A percentile compares a stretch with the other conserved stretches of the same genome.
Evolutionary conservation across 148 eudicot species (phyloP).

Genomic region (Camellia sinensis): DNA sequence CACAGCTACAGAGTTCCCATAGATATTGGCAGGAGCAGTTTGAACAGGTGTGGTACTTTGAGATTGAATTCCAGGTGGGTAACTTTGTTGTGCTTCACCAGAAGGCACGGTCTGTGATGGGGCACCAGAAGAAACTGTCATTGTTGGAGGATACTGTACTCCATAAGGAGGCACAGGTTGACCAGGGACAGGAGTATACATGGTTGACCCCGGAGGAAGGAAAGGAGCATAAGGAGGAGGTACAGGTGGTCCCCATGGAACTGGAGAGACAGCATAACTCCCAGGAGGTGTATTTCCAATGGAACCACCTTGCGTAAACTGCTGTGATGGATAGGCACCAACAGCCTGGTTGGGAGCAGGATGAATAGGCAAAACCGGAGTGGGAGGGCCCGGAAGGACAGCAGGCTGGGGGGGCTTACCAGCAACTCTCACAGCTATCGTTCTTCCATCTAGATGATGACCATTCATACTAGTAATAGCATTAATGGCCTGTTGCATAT

Average conservation of each 20-base stretch:
- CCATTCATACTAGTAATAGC: constrained; percentile 87
- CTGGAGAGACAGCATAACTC: constrained; percentile 47
- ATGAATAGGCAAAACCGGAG: constrained; percentile 44
- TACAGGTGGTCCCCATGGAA: constrained; percentile 77
- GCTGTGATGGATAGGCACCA: constrained; percentile 72
- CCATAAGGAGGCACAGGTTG: constrained; percentile 61
- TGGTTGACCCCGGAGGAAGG: constrained; percentile 45
- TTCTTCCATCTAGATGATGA: constrained; percentile 60
- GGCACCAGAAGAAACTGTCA: constrained; percentile 34
- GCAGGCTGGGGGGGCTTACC: constrained; percentile 84
- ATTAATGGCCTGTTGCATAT: constrained; percentile 61
- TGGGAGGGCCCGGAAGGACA: constrained; percentile 60
- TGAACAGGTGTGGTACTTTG: constrained; percentile 44
- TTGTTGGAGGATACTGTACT: constrained; percentile 58
- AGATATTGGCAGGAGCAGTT: constrained; percentile 39
- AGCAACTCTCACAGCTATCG: constrained; percentile 90
- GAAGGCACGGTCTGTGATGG: constrained; percentile 44
- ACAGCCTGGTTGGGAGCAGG: constrained; percentile 45
- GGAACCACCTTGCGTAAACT: constrained; percentile 52
- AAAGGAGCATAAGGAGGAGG: constrained; percentile 63
- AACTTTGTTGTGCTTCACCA: constrained; percentile 47
- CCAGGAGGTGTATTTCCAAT: constrained; percentile 46
- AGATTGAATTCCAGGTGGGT: constrained; percentile 63
- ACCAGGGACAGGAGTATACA: constrained; percentile 37
- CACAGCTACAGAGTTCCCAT: constrained; percentile 38